phyloP scores from a whole-genome alignment of 2,329 filamentous ascomycete species.

The Monilinia polystroma region DNA sequence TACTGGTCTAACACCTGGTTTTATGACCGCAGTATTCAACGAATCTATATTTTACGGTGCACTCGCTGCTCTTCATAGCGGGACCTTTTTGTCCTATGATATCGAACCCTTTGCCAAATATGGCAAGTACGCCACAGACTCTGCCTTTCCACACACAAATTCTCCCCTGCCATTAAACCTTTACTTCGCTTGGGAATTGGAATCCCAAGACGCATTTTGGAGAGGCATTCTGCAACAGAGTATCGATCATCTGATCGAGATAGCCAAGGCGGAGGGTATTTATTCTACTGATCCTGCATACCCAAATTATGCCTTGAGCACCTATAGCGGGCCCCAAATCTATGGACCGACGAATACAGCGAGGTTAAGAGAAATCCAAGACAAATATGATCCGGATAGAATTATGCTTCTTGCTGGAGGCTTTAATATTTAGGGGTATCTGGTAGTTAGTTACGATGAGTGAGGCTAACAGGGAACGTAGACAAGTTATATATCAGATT shows the following conservation, averaged over 20 bases:
- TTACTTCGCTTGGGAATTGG: slow-evolving; percentile 36
- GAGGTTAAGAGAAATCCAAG: slow-evolving; percentile 31
- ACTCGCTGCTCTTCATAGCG: slow-evolving; percentile 28
- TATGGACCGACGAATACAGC: slow-evolving; percentile 42
- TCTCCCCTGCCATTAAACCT: slow-evolving; percentile 37
- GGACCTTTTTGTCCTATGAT: slow-evolving; percentile 34
- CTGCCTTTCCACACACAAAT: slow-evolving; percentile 38
- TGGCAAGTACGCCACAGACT: slow-evolving; percentile 38
- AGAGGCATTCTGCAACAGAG: slow-evolving; percentile 31
- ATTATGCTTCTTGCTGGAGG: slow-evolving; percentile 36
- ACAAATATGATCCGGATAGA: slow-evolving; percentile 33
- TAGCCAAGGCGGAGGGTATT: slow-evolving; percentile 38
- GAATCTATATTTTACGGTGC: slow-evolving; percentile 29
- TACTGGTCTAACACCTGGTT: slow-evolving; percentile 30
- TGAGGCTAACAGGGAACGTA: not conserved
- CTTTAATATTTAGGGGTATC: slow-evolving; percentile 22
- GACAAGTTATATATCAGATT: not conserved
- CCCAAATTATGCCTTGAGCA: slow-evolving; percentile 31
- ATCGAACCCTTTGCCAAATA: slow-evolving; percentile 40
- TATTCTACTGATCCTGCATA: slow-evolving; percentile 31
- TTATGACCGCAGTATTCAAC: slow-evolving; percentile 34
- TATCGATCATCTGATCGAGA: slow-evolving; percentile 34
- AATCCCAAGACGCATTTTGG: slow-evolving; percentile 38
- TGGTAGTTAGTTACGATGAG: not conserved
- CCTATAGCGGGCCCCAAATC: slow-evolving; percentile 26